Conservation (phyloP, 495 filamentous ascomycete species). For the Talaromyces thailandensis region DNA sequence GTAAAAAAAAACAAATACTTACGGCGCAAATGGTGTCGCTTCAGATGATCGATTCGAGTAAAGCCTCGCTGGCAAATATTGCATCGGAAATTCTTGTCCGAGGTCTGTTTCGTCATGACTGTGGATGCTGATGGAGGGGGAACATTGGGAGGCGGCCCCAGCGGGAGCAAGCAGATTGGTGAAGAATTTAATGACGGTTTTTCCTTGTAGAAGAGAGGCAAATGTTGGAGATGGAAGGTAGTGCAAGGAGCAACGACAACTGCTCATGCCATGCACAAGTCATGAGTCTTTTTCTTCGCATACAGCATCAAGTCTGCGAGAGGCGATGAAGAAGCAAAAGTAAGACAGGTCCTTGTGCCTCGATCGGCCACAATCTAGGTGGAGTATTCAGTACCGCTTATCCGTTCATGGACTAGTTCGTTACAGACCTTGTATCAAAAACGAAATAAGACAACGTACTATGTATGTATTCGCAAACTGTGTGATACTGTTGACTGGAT, state of each 20-base stretch:
- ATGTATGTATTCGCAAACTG: not conserved
- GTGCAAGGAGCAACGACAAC: not conserved
- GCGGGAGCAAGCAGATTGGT: not conserved
- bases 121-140: slow-evolving; percentile 6
- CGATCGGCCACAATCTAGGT: not conserved
- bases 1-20: slow-evolving; percentile 12
- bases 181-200: not conserved
- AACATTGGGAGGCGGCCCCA: slow-evolving; percentile 1
- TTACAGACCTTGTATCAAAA: not conserved
- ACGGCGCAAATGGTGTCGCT: slow-evolving; percentile 39
- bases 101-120: slow-evolving; percentile 26
- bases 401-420: not conserved
- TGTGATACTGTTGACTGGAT: not conserved
- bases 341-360: not conserved
- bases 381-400: not conserved
- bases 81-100: slow-evolving; percentile 38
- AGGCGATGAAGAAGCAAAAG: not conserved
- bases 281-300: not conserved
- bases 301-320: not conserved
- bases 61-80: slow-evolving; percentile 38
- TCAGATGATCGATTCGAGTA: slow-evolving; percentile 41
- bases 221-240: not conserved
- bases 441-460: not conserved
- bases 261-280: not conserved
- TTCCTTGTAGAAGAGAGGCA: not conserved